Base-by-base conservation (phyloP, 305 asterid genomes). In the Solanum aculeatissimum region DNA sequence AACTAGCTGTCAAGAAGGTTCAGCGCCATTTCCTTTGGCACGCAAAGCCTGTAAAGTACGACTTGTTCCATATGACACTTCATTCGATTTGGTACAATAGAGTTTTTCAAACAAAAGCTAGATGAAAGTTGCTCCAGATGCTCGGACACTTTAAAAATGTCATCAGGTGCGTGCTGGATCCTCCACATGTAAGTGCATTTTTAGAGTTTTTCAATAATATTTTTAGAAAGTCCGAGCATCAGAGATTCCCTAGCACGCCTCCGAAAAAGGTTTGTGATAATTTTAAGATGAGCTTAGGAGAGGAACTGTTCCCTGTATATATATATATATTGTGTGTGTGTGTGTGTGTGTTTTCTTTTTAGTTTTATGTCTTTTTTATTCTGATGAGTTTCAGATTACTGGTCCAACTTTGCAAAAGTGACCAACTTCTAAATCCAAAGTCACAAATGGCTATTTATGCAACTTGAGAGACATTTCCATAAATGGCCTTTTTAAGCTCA, bases 81-180 rank as follows among this genome's bases (percentile, higher is more conserved):
- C 97, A 94, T 86, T 92, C 97, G 8, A 92, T 94, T 82, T 94
- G 97, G 97, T 91, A 94, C 81, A 94, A 94, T 69, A 86, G 97
- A 84, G 94, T 93, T 75, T 92, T 91, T 79, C 98, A 93, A 86
- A 85, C 93, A 70, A 95, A 94, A 86, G 84, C 83, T 32, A 89
- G 97, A 83, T 91, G 85, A 89, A 40, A 70, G 79, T 70, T 70
- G 49, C 77, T 35, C 49, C 15, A 14, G 9, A 15, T 29, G 49
- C 47, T 66, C 23, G 4, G 25, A 18, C 15, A 9, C 27, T 35
- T 68, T 0, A 18, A 68, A 18, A 68, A 68, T 68, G 27, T 11
- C 9, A 18, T 4, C 8, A 4, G 1, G 7, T 68, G 16, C 2
- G 8, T 35, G 49, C 38, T 18, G 49, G 16, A 68, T 35, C 27